Evolutionary conservation across 768 basidiomycete species (phyloP), one percentile per base, ranked within the genome.

Genomic region (Xerocomellus dryophilus): DNA sequence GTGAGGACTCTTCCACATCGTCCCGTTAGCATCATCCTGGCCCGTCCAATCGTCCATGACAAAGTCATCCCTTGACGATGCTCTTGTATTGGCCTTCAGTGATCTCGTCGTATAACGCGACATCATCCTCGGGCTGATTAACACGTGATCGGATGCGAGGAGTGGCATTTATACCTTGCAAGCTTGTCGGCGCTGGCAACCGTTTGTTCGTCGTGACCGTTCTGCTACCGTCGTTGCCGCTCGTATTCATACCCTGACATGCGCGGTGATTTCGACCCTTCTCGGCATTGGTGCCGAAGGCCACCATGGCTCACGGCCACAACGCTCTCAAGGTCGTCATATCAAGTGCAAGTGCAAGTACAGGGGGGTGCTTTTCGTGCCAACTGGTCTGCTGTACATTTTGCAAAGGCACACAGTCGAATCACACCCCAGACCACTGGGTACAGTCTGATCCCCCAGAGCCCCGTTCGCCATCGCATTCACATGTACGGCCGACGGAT

Each of bases 11-110:
- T 5, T 72, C 72, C 17, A 70, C 74, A 7, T 83, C 84, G 39
- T 81, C 81, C 48, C 75, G 14, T 85, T 81, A 7, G 79, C 78
- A 43, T 80, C 76, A 27, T 79, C 77, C 9, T 75, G 81, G 25
- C 78, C 80, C 32, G 80, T 82, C 87, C 92, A 98, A 64, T 96
- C 94, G 54, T 98, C 97, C 85, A 93, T 86, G 5, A 98, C 91
- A 58, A 99, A 99, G 69, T 99, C 97, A 59, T 98, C 93, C 60
- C 51, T 80, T 81, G 5, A 99, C 97, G 51, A 99, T 88, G 18
- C 79, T 76, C 60, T 80, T 82, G 70, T 98, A 99, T 61, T 93
- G 86, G 10, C 90, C 90, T 51, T 97, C 95, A 0, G 86, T 81
- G 15, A 98, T 89, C 62, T 91, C 88, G 62, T 97, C 93, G 65